A percentile compares a stretch with the other conserved stretches of the same genome.
Evolutionary conservation across 2,329 filamentous ascomycete genomes (phyloP).

Genomic region (Ophiocordyceps camponoti-saundersi): DNA sequence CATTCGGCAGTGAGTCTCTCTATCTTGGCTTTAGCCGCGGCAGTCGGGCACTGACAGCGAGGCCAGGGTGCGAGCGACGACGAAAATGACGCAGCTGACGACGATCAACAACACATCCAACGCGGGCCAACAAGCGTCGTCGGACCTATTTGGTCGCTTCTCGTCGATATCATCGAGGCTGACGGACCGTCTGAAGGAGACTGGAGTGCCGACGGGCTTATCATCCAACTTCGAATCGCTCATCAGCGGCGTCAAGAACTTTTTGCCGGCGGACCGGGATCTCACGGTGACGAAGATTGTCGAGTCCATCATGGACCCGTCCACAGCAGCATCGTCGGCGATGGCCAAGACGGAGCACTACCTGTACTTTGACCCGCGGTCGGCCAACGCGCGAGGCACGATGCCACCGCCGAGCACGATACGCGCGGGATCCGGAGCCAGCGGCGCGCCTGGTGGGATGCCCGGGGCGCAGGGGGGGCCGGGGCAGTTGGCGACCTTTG

Average conservation of each 20-base stretch:
- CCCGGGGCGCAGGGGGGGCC: conserved; percentile 27
- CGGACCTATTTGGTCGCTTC: conserved; percentile 83
- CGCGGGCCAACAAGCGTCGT: conserved; percentile 41
- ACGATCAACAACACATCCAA: conserved; percentile 57
- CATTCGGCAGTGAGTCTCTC: conserved; percentile 53
- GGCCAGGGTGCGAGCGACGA: conserved; percentile 69
- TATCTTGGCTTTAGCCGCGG: neutral
- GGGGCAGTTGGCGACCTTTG: conserved; percentile 71
- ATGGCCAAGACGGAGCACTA: conserved; percentile 95
- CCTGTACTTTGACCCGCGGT: conserved; percentile 91
- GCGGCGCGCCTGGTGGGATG: conserved; percentile 27
- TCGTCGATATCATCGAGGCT: conserved; percentile 80
- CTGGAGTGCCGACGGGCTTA: conserved; percentile 51
- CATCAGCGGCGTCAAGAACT: conserved; percentile 93
- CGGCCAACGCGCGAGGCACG: conserved; percentile 79
- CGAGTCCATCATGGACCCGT: conserved; percentile 93
- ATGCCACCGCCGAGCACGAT: conserved; percentile 63
- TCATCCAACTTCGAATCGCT: conserved; percentile 81
- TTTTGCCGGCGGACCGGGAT: conserved; percentile 89
- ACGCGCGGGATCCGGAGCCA: conserved; percentile 22
- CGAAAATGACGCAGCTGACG: conserved; percentile 95
- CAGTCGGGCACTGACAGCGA: conserved; percentile 5
- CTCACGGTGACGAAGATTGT: conserved; percentile 95
- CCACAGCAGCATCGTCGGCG: conserved; percentile 73
- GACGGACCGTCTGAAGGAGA: conserved; percentile 87